phyloP scores from a whole-genome alignment of 192 early-diverging fungal genomes.

The Backusella macrospora region DNA sequence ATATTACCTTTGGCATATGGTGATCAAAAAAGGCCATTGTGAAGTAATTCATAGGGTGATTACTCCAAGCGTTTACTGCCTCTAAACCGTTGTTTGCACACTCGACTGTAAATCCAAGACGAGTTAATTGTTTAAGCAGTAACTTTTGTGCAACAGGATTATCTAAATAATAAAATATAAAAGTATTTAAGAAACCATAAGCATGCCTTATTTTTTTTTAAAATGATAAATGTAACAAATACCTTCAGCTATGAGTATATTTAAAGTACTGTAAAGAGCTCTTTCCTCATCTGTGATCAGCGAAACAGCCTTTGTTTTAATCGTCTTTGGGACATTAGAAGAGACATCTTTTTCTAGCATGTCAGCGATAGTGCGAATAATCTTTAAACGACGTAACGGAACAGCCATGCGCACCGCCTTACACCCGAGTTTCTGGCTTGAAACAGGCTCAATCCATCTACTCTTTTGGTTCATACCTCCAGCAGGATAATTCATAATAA shows the following conservation, averaged over 20 bases:
- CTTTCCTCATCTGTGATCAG: constrained; percentile 45
- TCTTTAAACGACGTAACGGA: constrained; percentile 48
- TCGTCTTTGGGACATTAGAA: constrained; percentile 26
- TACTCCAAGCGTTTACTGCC: constrained; percentile 43
- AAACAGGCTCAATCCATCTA: constrained; percentile 5
- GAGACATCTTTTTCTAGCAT: constrained; percentile 38
- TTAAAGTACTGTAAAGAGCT: constrained; percentile 38
- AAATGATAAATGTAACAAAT: neutral
- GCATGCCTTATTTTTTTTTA: neutral
- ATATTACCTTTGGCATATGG: constrained; percentile 49
- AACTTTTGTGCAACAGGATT: constrained; percentile 52
- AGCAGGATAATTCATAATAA: constrained; percentile 34
- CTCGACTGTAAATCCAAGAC: constrained; percentile 48
- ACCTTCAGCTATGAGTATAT: constrained; percentile 54
- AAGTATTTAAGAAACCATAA: neutral
- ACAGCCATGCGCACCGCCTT: constrained; percentile 43
- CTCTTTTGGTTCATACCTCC: constrained; percentile 15
- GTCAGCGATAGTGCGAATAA: constrained; percentile 46
- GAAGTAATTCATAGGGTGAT: constrained; percentile 46
- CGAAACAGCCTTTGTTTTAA: constrained; percentile 35
- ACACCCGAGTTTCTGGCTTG: neutral
- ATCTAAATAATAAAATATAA: constrained; percentile 29
- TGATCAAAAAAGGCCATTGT: constrained; percentile 57
- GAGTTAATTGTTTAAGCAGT: constrained; percentile 46
- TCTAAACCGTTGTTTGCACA: constrained; percentile 56